Base-by-base conservation (phyloP, 805 yeast species). In the Cyberlindnera sargentensis region DNA sequence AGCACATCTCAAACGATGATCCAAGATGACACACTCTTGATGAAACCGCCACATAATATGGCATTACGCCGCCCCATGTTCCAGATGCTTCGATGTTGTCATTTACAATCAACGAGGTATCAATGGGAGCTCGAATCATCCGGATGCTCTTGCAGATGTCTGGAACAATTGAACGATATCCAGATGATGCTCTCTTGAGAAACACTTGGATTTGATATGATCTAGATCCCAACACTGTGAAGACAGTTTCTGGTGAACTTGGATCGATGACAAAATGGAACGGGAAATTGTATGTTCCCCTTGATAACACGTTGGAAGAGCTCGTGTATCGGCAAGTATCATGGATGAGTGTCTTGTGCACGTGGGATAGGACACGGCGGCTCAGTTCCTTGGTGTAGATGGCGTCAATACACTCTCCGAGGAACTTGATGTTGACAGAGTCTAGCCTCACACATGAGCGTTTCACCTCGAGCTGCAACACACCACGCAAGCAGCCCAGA, bases 261-360 rank as follows among this genome's bases (percentile, higher is more conserved):
- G 51, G 46, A 35, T 50, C 55, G 34, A 56, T 39, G 11, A 43
- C 32, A 34, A 56, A 56, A 34, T 50, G 55, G 44, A 56, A 56
- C 1, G 61, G 61, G 27, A 55, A 44, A 1, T 36, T 42, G 38
- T 56, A 50, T 3, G 40, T 40, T 3, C 61, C 61, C 34, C 31
- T 51, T 20, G 47, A 32, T 11, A 49, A 37, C 27, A 31, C 29
- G 2, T 15, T 9, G 3, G 40, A 26, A 0, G 33, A 37, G 4
- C 45, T 36, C 6, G 47, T 23, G 34, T 50, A 51, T 8, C 38
- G 28, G 43, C 40, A 47, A 2, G 38, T 41, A 20, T 56, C 59
- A 27, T 52, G 30, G 11, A 56, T 27, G n/a, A 39, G 20, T 29
- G 33, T 40, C 23, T 26, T 34, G 7, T 33, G 42, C 24, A 25